These are phyloP conservation scores for Beauveria caledonica DNA, from an alignment of 2,329 filamentous ascomycete species.

Conservation along the genomic window DNA sequence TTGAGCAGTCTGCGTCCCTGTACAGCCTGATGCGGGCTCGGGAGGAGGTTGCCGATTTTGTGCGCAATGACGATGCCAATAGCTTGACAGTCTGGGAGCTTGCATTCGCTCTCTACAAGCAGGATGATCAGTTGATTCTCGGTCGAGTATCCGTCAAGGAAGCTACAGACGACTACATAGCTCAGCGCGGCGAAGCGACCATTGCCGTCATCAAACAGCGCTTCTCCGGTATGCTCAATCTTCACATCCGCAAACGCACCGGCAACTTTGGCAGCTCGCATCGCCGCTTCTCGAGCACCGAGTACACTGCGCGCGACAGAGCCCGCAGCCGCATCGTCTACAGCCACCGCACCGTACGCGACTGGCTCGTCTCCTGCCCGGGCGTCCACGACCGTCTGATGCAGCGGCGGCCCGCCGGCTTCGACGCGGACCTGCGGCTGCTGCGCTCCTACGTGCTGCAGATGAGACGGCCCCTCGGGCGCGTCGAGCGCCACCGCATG, in stretches of 20 bases:
- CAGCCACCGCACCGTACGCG: conserved; percentile 26
- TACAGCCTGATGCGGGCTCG: conserved; percentile 24
- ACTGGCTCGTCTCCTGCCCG: conserved; percentile 22
- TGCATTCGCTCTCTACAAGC: conserved; percentile 20
- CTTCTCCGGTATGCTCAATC: conserved; percentile 21
- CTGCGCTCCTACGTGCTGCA: conserved; percentile 26
- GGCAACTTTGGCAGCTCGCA: conserved; percentile 14
- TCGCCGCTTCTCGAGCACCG: neutral
- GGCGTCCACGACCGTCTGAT: conserved; percentile 17
- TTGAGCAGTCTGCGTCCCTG: conserved; percentile 18
- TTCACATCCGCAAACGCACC: conserved; percentile 15
- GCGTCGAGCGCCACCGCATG: conserved; percentile 27
- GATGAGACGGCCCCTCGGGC: conserved; percentile 25
- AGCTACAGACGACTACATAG: conserved; percentile 15
- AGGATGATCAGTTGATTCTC: conserved; percentile 16
- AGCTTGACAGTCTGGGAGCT: conserved; percentile 27
- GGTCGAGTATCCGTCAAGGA: conserved; percentile 15
- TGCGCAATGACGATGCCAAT: conserved; percentile 24
- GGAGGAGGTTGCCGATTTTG: conserved; percentile 25
- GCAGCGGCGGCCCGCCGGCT: neutral
- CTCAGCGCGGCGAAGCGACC: conserved; percentile 14
- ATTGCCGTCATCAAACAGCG: conserved; percentile 13
- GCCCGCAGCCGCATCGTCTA: conserved; percentile 19
- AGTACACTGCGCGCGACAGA: neutral
- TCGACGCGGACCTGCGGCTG: conserved; percentile 25